Evolutionary conservation across 805 yeast genomes (phyloP), one percentile per base, ranked within the genome.

Genomic region (Hanseniaspora nectarophila): DNA sequence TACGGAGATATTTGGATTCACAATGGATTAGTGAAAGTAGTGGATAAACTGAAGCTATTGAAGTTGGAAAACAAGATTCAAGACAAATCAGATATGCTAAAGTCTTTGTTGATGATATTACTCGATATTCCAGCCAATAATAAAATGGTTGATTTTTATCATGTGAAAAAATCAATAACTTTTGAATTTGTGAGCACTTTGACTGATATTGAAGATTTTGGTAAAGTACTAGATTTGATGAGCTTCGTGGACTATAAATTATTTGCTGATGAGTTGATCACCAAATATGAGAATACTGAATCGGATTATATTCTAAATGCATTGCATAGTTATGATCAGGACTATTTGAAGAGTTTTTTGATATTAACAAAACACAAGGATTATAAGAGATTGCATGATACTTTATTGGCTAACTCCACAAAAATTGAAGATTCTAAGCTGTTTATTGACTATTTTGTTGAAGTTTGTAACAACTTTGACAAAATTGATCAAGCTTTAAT

Each of bases 1-100:
- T 60, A 55, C 52, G 68, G 68, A 1, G 63, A 62, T 21, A 40
- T 63, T 3, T 65, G 68, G 67, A 53, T 59, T 15, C 59, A 54
- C 45, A 58, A 61, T 39, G 69, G 69, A 0, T 55, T 66, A 18
- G 37, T 56, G 12, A 54, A 53, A 12, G 55, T 61, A 12, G 44
- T 61, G 1, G 37, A 54, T 6, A 60, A 59, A 34, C 51, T 64
- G 9, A 63, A 63, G 34, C 33, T 54, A 12, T 53, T 66, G 18
- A 63, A 62, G 37, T 31, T 66, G 15, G 45, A 56, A 16, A 56
- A 63, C 49, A 65, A 64, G 46, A 58, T 60, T 26, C 44, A 32
- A 16, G 48, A 61, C 44, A 18, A 47, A 5, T 28, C 28, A 15
- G 31, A 45, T 3, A 34, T 59, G 10, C 29, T 61, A 4, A 12